These are phyloP conservation scores for Ophiosphaerella korrae DNA, from an alignment of 2,329 filamentous ascomycete species.

Conservation along the genomic window DNA sequence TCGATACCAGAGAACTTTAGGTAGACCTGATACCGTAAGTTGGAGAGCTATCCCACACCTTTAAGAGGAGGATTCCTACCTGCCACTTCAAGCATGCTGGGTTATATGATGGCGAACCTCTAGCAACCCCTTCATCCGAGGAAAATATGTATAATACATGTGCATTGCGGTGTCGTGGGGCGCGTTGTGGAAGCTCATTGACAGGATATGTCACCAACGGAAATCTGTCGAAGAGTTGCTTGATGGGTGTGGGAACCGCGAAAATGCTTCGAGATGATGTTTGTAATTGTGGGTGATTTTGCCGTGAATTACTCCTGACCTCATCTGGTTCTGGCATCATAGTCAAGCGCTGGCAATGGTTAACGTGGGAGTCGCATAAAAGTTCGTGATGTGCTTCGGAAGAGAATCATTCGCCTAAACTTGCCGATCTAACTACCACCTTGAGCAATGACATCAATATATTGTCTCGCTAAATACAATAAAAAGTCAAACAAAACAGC, in stretches of 20 bases:
- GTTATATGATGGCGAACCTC: conserved; percentile 78
- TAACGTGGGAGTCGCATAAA: conserved; percentile 22
- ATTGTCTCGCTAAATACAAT: neutral
- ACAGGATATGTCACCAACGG: conserved; percentile 76
- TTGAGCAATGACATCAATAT: neutral
- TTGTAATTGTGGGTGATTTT: conserved; percentile 8
- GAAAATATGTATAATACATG: conserved; percentile 79
- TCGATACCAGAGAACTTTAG: conserved; percentile 75
- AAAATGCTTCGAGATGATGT: conserved; percentile 35
- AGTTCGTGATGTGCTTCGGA: conserved; percentile 27
- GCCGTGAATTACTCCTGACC: conserved; percentile 6
- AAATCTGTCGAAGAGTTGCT: conserved; percentile 81
- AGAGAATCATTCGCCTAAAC: conserved; percentile 31
- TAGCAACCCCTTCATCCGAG: conserved; percentile 64
- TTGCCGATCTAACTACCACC: conserved; percentile 20
- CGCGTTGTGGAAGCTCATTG: conserved; percentile 73
- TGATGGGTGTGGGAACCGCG: conserved; percentile 74
- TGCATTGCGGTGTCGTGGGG: conserved; percentile 53
- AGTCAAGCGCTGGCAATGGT: conserved; percentile 12
- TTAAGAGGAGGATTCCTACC: conserved; percentile 57
- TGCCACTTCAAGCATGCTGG: conserved; percentile 96
- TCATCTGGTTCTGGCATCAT: conserved; percentile 28
- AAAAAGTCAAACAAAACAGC: neutral
- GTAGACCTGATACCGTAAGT: conserved; percentile 66
- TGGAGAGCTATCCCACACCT: neutral